These are phyloP conservation scores for Cubamyces sp. DNA, from an alignment of 768 basidiomycete species.

Conservation along the genomic window DNA sequence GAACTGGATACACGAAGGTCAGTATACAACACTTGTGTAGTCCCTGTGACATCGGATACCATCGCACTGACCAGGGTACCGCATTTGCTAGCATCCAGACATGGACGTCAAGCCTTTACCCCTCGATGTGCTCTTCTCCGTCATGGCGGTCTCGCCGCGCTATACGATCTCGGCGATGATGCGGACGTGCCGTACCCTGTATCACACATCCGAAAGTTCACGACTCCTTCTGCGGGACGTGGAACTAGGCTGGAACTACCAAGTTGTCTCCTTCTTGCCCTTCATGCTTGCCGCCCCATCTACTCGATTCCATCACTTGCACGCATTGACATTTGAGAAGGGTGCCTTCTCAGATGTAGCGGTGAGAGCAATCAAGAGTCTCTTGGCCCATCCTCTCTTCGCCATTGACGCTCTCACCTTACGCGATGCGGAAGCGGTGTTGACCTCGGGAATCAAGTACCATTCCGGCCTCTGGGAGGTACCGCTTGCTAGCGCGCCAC, in stretches of 20 bases:
- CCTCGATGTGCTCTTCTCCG: constrained; percentile 7
- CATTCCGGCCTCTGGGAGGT: neutral
- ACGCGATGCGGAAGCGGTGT: constrained; percentile 8
- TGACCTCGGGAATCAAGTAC: neutral
- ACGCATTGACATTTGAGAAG: neutral
- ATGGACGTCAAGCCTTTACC: constrained; percentile 2
- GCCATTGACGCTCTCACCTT: neutral
- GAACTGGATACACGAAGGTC: too few relatives aligned
- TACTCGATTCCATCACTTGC: constrained; percentile 3
- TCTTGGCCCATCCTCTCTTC: constrained; percentile 3
- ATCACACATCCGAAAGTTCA: neutral
- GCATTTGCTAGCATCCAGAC: too few relatives aligned
- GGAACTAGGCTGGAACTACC: neutral
- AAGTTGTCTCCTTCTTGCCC: constrained; percentile 5
- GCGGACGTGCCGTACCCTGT: constrained; percentile 14
- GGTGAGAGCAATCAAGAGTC: neutral
- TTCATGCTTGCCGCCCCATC: neutral
- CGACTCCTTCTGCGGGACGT: constrained; percentile 8
- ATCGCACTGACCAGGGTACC: too few relatives aligned
- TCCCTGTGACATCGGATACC: too few relatives aligned
- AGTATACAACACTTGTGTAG: too few relatives aligned
- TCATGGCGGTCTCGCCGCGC: constrained; percentile 1
- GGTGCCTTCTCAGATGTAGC: constrained; percentile 5
- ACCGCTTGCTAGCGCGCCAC: too few relatives aligned
- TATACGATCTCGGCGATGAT: constrained; percentile 1